phyloP scores from a whole-genome alignment of 75 land plant species.

The Pseudotsuga menziesii region DNA sequence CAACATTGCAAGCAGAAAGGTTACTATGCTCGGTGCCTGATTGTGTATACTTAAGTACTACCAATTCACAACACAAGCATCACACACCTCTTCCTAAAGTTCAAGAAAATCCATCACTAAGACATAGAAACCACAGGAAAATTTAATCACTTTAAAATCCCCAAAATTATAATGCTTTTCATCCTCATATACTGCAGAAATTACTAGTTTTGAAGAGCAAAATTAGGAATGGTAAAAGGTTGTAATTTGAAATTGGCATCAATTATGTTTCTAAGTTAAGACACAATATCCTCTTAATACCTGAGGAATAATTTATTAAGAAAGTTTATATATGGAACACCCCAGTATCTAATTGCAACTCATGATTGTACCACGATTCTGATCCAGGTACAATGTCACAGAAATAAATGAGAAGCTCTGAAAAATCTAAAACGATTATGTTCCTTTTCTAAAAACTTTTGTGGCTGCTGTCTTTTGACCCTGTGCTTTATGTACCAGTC shows the following conservation, averaged over 20 bases:
- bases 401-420: neutral
- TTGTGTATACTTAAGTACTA: neutral
- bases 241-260: neutral
- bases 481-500: neutral
- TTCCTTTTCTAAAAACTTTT: neutral
- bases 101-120: neutral
- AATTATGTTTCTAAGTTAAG: neutral
- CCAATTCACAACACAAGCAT: neutral
- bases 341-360: neutral
- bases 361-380: neutral
- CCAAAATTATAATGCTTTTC: neutral
- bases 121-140: neutral
- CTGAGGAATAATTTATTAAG: neutral
- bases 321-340: neutral
- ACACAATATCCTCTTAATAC: neutral
- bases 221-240: neutral
- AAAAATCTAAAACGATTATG: neutral
- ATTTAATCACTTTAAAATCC: no score
- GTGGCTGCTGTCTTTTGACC: neutral
- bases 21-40: no score
- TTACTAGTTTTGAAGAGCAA: neutral
- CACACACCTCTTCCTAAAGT: neutral
- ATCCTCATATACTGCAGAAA: neutral
- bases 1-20: no score
- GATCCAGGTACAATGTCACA: neutral